Evolutionary conservation across 768 basidiomycete species (phyloP).

Genomic region (Cubamyces lactineus): DNA sequence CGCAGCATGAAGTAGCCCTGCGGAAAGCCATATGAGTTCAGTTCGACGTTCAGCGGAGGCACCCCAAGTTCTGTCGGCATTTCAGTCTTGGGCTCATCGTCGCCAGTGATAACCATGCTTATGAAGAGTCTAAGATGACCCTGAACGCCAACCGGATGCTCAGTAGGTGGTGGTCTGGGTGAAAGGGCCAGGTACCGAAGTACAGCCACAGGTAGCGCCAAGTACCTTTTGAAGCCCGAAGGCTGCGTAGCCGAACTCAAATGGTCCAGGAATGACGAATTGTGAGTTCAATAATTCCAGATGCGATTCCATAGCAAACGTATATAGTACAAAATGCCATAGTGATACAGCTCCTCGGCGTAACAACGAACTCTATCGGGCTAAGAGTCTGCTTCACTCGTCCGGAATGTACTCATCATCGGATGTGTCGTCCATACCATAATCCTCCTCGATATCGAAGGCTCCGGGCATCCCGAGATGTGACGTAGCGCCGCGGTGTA

Average conservation of each 20-base stretch:
- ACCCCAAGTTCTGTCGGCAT: neutral
- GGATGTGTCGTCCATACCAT: slow-evolving; percentile 7
- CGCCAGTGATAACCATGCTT: slow-evolving; percentile 15
- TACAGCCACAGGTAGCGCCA: slow-evolving; percentile 10
- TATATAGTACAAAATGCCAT: too few relatives aligned
- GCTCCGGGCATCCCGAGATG: slow-evolving; percentile 27
- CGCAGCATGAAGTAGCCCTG: slow-evolving; percentile 66
- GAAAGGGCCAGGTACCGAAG: neutral
- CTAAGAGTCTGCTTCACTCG: neutral
- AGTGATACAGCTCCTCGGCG: neutral
- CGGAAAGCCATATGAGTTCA: slow-evolving; percentile 38
- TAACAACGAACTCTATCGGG: neutral
- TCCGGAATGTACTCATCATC: slow-evolving; percentile 9
- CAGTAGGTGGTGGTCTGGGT: neutral
- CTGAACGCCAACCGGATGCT: too few relatives aligned
- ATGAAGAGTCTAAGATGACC: too few relatives aligned
- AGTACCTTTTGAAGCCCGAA: neutral
- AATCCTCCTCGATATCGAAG: slow-evolving; percentile 10
- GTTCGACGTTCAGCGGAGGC: slow-evolving; percentile 27
- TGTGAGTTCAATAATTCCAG: neutral
- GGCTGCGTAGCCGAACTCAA: neutral
- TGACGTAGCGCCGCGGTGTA: slow-evolving; percentile 6
- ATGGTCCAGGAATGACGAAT: too few relatives aligned
- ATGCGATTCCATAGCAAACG: too few relatives aligned
- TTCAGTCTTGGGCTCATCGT: slow-evolving; percentile 11